Percentiles rank a stretch among this genome's conserved stretches.
phyloP scores from a whole-genome alignment of 257 asterid species.

The Leptodermis oblonga region DNA sequence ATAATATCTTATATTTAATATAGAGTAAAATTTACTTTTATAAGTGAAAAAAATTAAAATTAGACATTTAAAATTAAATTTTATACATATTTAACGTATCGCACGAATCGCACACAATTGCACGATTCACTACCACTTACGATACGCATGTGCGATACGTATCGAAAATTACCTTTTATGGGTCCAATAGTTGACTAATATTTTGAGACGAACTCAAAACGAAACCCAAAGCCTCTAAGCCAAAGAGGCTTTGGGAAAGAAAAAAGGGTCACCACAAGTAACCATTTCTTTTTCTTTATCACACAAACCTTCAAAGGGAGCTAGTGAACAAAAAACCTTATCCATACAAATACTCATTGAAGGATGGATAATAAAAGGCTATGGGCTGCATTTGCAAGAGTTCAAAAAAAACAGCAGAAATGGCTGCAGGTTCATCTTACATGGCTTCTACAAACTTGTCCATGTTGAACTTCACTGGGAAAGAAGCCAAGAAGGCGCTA shows the following conservation, averaged over 20 bases:
- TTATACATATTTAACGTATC: too few relatives aligned
- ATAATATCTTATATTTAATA: too few relatives aligned
- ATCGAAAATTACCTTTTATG: too few relatives aligned
- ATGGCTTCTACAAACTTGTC: slow-evolving; percentile 54
- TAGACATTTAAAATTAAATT: too few relatives aligned
- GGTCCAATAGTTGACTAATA: too few relatives aligned
- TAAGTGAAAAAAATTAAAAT: too few relatives aligned
- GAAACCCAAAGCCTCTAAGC: too few relatives aligned
- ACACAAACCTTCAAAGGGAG: not conserved
- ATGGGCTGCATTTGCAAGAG: not conserved
- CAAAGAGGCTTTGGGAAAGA: not conserved
- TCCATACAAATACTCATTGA: slow-evolving; percentile 18
- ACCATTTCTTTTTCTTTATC: not conserved
- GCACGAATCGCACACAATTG: too few relatives aligned
- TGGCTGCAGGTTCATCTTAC: slow-evolving; percentile 63
- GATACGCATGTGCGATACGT: too few relatives aligned
- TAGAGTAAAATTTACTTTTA: too few relatives aligned
- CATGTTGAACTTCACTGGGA: slow-evolving; percentile 39
- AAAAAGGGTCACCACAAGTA: not conserved
- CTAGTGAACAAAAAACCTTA: slow-evolving; percentile 18
- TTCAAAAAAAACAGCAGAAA: slow-evolving; percentile 21
- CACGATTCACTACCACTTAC: too few relatives aligned
- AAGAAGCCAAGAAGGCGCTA: slow-evolving; percentile 22
- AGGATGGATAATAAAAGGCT: not conserved
- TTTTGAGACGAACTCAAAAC: not conserved